A percentile compares a stretch with the other conserved stretches of the same genome.
These are phyloP conservation scores for Mycena belliarum DNA, from an alignment of 768 basidiomycete genomes.

Conservation along the genomic window DNA sequence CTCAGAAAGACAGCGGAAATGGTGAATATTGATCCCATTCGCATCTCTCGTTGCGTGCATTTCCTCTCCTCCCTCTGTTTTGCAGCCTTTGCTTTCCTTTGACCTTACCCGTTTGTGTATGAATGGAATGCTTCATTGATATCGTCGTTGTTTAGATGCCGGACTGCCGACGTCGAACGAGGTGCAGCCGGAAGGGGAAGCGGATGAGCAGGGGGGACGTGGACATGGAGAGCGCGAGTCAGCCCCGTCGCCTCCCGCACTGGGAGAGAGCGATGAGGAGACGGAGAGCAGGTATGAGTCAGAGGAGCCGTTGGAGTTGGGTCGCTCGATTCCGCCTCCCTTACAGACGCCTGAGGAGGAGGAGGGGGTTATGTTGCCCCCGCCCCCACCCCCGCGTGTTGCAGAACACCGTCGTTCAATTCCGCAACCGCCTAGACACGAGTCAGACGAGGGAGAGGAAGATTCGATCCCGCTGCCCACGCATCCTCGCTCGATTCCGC, in stretches of 20 bases:
- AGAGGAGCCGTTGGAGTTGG: no score
- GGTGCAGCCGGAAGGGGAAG: background rate
- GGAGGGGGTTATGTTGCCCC: no score
- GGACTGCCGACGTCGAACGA: background rate
- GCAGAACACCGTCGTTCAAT: background rate
- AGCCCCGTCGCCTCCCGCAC: constrained; percentile 2
- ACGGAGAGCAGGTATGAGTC: constrained; percentile 19
- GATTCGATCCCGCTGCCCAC: background rate
- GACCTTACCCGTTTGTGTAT: background rate
- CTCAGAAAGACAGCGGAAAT: constrained; percentile 11
- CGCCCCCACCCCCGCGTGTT: no score
- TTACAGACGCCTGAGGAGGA: no score
- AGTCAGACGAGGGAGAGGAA: background rate
- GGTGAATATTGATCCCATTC: constrained; percentile 43
- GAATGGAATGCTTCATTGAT: constrained; percentile 14
- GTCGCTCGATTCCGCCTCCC: no score
- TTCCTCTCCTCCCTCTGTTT: background rate
- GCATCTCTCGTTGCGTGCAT: background rate
- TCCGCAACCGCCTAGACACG: background rate
- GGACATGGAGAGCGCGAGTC: background rate
- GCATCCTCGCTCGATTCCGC: background rate
- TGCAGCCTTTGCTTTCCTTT: background rate
- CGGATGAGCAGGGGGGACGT: background rate
- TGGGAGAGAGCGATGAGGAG: constrained; percentile 12
- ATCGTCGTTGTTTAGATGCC: constrained; percentile 13